A percentile compares a stretch with the other conserved stretches of the same genome.
These are phyloP conservation scores for Quercus lobata DNA, from an alignment of 331 rosid genomes.

Conservation along the genomic window DNA sequence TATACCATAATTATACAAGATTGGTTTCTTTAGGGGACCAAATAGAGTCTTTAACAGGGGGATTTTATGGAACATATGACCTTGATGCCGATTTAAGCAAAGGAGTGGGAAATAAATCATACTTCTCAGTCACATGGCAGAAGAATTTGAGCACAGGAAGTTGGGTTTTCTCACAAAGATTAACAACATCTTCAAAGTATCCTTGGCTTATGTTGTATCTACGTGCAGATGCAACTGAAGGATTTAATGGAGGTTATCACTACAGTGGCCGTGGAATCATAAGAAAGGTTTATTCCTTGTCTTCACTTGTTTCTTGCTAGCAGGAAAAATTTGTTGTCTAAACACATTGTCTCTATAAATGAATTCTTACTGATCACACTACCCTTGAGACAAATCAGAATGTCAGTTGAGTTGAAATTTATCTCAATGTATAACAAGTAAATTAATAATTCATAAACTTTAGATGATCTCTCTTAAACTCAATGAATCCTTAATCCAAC, in stretches of 20 bases:
- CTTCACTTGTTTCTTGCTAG: background rate
- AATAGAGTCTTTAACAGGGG: slow-evolving; percentile 23
- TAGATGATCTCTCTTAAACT: background rate
- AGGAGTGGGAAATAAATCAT: slow-evolving; percentile 32
- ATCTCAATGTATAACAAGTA: background rate
- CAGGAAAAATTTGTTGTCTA: background rate
- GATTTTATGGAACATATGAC: slow-evolving; percentile 55
- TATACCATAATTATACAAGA: slow-evolving; percentile 43
- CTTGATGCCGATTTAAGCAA: slow-evolving; percentile 39
- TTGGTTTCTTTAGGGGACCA: slow-evolving; percentile 12
- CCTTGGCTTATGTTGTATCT: slow-evolving; percentile 63
- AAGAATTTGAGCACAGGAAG: slow-evolving; percentile 42
- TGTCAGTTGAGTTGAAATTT: background rate
- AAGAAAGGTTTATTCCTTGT: slow-evolving; percentile 32
- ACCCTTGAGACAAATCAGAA: background rate
- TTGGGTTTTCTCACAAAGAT: slow-evolving; percentile 41
- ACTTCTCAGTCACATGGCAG: slow-evolving; percentile 44
- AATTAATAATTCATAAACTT: background rate
- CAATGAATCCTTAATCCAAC: background rate
- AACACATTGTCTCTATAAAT: background rate
- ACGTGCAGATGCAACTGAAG: slow-evolving; percentile 47
- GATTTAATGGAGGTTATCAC: slow-evolving; percentile 55
- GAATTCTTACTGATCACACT: background rate
- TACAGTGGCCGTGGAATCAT: slow-evolving; percentile 46
- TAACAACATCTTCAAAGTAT: slow-evolving; percentile 45